Conservation (phyloP, 352 stramenopile species). For the Pythium dissotocum region DNA sequence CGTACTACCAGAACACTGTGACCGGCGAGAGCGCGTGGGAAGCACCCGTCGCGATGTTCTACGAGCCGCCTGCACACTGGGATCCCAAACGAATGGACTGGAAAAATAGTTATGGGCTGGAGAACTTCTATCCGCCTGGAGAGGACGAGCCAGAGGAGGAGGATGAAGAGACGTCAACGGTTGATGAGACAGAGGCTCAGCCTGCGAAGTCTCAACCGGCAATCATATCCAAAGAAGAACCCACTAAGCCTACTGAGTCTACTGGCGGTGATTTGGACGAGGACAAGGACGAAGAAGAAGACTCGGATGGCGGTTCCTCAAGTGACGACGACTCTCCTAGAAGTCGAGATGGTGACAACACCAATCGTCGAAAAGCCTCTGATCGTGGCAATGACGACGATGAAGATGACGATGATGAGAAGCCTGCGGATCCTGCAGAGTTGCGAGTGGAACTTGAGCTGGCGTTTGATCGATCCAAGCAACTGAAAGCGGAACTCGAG, state of each 20-base stretch:
- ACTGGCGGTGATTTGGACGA: background rate
- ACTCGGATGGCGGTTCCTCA: background rate
- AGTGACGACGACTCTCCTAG: background rate
- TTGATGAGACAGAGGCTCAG: background rate
- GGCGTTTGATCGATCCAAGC: conserved; percentile 32
- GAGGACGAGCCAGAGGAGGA: conserved; percentile 7
- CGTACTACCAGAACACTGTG: conserved; percentile 57
- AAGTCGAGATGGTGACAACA: background rate
- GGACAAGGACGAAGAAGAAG: background rate
- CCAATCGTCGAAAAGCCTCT: background rate
- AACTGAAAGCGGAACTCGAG: conserved; percentile 40
- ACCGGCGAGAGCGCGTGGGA: conserved; percentile 67
- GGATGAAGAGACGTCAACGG: background rate
- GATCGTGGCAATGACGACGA: background rate
- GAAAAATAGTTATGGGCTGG: conserved; percentile 46
- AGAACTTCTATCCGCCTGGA: conserved; percentile 44
- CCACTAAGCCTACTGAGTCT: background rate
- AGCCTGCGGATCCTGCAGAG: conserved; percentile 41
- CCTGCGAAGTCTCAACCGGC: background rate
- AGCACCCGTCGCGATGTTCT: conserved; percentile 51
- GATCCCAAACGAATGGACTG: conserved; percentile 56
- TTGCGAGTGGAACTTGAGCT: conserved; percentile 46
- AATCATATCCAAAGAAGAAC: background rate
- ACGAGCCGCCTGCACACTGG: conserved; percentile 59
- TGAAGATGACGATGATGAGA: conserved; percentile 15